Base-by-base conservation (phyloP, 306 rosid genomes). In the Mimosa pudica region DNA sequence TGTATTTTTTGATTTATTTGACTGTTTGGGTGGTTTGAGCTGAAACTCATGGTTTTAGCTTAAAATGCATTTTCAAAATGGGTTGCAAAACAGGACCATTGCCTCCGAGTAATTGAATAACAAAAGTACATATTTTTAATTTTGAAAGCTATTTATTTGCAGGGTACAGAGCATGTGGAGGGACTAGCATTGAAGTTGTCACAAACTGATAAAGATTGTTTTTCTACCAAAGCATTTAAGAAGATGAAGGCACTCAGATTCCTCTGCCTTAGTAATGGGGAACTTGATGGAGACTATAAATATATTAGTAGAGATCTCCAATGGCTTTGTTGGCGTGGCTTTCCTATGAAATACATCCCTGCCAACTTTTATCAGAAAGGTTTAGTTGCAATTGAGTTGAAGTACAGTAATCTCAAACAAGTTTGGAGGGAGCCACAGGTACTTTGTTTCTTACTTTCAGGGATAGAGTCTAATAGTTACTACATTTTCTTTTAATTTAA, bases 261-360 rank as follows among this genome's bases (percentile, higher is more conserved):
- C 20, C 70, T 64, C 17, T 7, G n/a, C 10, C 70, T 64, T 35
- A 10, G 46, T 35, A 36, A 64, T 14, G 46, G 35, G 1, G 18
- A 36, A 14, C 46, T 64, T 64, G 46, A 14, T 35, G 70, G 70
- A 14, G 70, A 64, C 42, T 64, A 12, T 35, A 41, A 64, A 64
- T 64, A 64, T 4, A 10, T 64, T 64, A 14, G 20, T 12, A 35
- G 32, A n/a, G 30, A 55, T 55, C 62, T 55, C 10, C n/a, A 10
- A 55, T 55, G 62, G 62, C 62, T 55, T n/a, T 7, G 3, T 55
- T 55, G 62, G 32, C 32, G 7, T n/a, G 32, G 30, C 10, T 55
- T 16, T 55, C 62, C 62, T 55, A 7, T 55, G 62, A n/a, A 16
- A 55, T 6, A 55, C 62, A 64, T 64, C 42, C 70, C 70, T 64